Conservation (phyloP, 2,329 filamentous ascomycete species). For the Chalaropsis thielavioides region DNA sequence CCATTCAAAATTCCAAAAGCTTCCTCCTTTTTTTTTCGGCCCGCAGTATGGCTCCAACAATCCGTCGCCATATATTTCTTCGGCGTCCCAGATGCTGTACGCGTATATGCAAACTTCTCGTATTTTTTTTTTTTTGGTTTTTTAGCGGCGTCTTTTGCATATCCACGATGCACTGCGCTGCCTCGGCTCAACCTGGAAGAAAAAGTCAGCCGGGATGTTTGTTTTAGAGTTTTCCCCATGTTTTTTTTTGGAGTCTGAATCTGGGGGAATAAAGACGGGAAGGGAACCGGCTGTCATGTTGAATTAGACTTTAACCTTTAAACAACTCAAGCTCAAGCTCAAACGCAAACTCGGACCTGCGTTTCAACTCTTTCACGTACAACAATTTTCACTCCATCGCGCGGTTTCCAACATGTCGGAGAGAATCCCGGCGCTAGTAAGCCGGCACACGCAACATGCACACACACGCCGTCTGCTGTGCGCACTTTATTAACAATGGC, state of each 20-base stretch:
- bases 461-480: slow-evolving; percentile 15
- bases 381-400: neutral
- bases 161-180: neutral
- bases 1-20: too few relatives aligned
- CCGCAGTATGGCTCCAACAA: too few relatives aligned
- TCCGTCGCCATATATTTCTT: too few relatives aligned
- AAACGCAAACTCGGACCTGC: neutral
- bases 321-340: neutral
- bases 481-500: neutral
- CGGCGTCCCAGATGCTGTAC: too few relatives aligned
- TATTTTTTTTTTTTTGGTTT: neutral
- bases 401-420: slow-evolving; percentile 11
- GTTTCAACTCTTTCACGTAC: too few relatives aligned
- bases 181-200: neutral
- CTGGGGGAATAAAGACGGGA: neutral
- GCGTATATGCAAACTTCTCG: neutral
- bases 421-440: slow-evolving; percentile 15
- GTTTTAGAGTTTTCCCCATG: neutral
- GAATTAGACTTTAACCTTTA: neutral
- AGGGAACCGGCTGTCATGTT: neutral
- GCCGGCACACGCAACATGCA: neutral
- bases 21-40: neutral
- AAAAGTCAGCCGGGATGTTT: neutral
- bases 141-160: too few relatives aligned
- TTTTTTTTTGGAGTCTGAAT: neutral